Conservation (phyloP, 192 early-diverging fungal genomes). For the Coemansia sp. region DNA sequence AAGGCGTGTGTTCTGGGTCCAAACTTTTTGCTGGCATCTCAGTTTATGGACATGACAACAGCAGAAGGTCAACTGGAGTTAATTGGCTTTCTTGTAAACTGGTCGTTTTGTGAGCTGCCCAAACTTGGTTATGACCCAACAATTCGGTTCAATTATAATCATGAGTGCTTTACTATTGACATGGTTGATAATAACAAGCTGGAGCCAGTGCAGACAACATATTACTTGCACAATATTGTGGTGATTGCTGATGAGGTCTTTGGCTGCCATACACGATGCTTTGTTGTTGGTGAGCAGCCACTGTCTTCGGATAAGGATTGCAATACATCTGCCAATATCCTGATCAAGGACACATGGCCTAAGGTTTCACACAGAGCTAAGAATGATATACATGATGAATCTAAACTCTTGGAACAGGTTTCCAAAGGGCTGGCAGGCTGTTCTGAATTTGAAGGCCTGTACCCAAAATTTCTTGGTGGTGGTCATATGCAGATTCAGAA, state of each 20-base stretch:
- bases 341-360: slow-evolving; percentile 13
- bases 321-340: not conserved
- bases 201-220: not conserved
- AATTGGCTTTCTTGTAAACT: slow-evolving; percentile 9
- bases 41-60: not conserved
- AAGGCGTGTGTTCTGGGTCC: no score
- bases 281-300: not conserved
- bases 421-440: not conserved
- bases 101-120: slow-evolving; percentile 13
- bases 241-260: slow-evolving; percentile 5
- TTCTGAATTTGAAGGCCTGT: not conserved
- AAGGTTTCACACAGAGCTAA: no score
- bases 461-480: slow-evolving; percentile 1
- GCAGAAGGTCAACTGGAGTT: not conserved
- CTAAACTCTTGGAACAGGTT: not conserved
- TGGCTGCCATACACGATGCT: slow-evolving; percentile 19
- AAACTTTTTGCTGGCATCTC: not conserved
- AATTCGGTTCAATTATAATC: slow-evolving; percentile 2
- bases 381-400: not conserved
- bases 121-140: slow-evolving; percentile 17
- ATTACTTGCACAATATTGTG: slow-evolving; percentile 1
- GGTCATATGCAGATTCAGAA: slow-evolving; percentile 3
- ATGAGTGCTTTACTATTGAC: slow-evolving; percentile 3
- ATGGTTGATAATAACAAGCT: not conserved
- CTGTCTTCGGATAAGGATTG: not conserved